Evolutionary conservation across 2,329 filamentous ascomycete genomes (phyloP).

Genomic region (Calonectria fujianensis): DNA sequence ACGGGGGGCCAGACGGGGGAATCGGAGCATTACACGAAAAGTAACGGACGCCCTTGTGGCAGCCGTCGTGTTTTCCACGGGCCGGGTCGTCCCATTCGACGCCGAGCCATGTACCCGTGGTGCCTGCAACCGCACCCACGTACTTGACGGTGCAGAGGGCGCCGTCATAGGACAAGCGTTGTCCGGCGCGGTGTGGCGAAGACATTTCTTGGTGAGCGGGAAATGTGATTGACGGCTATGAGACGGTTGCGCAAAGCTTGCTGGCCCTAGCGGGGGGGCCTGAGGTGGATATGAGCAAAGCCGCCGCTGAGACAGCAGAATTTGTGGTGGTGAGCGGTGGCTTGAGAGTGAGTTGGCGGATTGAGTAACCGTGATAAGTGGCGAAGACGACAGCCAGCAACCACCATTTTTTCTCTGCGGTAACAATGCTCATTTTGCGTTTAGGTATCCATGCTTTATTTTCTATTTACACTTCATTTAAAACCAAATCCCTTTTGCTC

Average conservation of each 20-base stretch:
- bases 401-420: neutral
- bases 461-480: neutral
- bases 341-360: conserved; percentile 14
- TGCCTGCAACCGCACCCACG: conserved; percentile 84
- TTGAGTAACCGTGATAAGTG: neutral
- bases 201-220: conserved; percentile 59
- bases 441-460: neutral
- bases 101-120: conserved; percentile 88
- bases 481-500: neutral
- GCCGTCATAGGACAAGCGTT: conserved; percentile 87
- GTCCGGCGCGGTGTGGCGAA: conserved; percentile 72
- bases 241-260: neutral
- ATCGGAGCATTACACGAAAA: conserved; percentile 80
- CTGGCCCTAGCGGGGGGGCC: conserved; percentile 20
- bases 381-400: neutral
- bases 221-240: conserved; percentile 12
- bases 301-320: conserved; percentile 44
- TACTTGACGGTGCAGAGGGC: conserved; percentile 90
- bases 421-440: neutral
- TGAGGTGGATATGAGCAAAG: conserved; percentile 28
- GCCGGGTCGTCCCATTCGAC: conserved; percentile 96
- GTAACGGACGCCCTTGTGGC: conserved; percentile 85
- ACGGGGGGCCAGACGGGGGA: neutral
- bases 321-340: conserved; percentile 36
- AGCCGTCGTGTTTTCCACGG: conserved; percentile 93